Percentiles rank a stretch among this genome's conserved stretches.
These are phyloP conservation scores for Nothomitra cinnamomea DNA, from an alignment of 2,329 filamentous ascomycete species.

Conservation along the genomic window DNA sequence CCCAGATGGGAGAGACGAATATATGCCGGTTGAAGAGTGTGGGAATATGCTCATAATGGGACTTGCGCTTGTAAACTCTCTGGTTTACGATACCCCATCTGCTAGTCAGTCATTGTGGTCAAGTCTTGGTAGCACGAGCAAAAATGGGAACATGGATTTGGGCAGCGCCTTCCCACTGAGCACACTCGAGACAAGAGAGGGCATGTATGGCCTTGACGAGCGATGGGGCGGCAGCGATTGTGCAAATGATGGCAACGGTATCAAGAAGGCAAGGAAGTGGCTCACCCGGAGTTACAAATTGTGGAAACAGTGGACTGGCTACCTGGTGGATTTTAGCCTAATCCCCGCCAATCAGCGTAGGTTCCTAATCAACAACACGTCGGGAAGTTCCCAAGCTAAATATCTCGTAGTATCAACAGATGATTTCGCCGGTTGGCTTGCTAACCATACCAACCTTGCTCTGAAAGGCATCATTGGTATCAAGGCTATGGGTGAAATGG, in stretches of 20 bases:
- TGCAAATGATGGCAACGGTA: constrained; percentile 27
- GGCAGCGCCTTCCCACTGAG: constrained; percentile 31
- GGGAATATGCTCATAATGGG: constrained; percentile 76
- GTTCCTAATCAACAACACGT: constrained; percentile 8
- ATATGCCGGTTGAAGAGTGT: constrained; percentile 63
- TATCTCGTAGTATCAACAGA: constrained; percentile 48
- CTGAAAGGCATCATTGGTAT: constrained; percentile 74
- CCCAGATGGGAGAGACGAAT: constrained; percentile 51
- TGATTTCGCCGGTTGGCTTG: constrained; percentile 64
- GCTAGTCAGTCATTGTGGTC: constrained; percentile 42
- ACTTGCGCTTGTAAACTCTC: constrained; percentile 56
- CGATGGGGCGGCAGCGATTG: constrained; percentile 38
- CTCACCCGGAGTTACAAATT: constrained; percentile 51
- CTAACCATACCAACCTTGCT: constrained; percentile 66
- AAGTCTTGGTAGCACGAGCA: constrained; percentile 20
- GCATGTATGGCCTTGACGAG: constrained; percentile 41
- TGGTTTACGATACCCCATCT: constrained; percentile 42
- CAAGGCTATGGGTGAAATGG: constrained; percentile 57
- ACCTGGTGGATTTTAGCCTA: constrained; percentile 57
- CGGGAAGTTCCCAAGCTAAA: constrained; percentile 6
- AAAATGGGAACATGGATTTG: constrained; percentile 10
- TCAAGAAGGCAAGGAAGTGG: constrained; percentile 44
- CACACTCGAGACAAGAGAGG: constrained; percentile 29
- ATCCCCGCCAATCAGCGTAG: constrained; percentile 55
- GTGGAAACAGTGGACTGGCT: constrained; percentile 63